Evolutionary conservation across 441 rosid species (phyloP).

Genomic region (Corymbia calophylla): DNA sequence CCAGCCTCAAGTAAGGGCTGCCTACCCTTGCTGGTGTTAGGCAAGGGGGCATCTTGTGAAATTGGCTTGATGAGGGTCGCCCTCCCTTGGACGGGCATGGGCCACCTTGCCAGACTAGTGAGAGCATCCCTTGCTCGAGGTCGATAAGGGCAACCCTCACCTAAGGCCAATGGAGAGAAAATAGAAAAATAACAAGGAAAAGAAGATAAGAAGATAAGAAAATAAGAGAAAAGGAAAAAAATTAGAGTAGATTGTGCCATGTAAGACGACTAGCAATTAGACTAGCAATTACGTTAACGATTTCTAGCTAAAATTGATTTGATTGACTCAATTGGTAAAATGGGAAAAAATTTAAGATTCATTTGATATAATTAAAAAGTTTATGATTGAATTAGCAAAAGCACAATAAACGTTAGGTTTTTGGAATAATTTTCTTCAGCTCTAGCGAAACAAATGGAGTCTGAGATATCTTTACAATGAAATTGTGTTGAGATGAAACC

Average conservation of each 20-base stretch:
- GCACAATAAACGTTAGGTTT: accelerated
- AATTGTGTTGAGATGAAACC: not conserved
- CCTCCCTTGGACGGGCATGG: not conserved
- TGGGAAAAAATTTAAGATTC: accelerated
- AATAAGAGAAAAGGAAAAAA: too few species aligned
- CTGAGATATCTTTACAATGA: not conserved
- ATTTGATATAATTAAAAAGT: accelerated
- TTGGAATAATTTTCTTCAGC: accelerated
- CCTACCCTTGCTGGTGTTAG: accelerated
- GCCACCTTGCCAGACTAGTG: accelerated
- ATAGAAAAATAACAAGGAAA: too few species aligned
- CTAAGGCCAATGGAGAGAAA: not conserved
- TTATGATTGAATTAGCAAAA: accelerated
- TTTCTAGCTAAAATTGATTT: accelerated
- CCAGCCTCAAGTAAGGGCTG: accelerated
- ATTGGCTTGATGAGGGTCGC: too few species aligned
- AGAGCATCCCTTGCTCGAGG: not conserved
- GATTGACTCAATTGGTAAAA: accelerated
- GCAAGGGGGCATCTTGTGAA: too few species aligned
- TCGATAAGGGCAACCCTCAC: accelerated
- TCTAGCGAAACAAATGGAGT: not conserved
- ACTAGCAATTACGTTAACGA: accelerated
- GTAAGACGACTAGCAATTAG: accelerated
- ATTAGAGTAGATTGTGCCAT: accelerated
- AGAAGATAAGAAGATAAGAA: too few species aligned